Evolutionary conservation across 148 eudicot species (phyloP), one percentile per base, ranked within the genome.

Genomic region (Mesembryanthemum crystallinum): DNA sequence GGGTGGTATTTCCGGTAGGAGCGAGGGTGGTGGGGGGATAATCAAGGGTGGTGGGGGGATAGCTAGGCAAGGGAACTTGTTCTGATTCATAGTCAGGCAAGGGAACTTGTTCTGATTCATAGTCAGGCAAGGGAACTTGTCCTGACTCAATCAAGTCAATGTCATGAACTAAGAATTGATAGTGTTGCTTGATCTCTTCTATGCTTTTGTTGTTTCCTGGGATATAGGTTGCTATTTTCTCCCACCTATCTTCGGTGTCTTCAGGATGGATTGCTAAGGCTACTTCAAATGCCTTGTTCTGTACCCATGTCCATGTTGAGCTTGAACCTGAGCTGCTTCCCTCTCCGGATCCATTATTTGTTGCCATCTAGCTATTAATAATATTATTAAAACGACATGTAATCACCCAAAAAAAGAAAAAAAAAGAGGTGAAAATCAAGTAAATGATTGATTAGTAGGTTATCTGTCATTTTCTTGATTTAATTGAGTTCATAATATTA

Each of bases 281-380:
- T 72, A 64, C 83, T 80, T 89, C 92, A 77, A 85, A 85, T 70
- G 85, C 87, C 80, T 82, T 79, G 39, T 79, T 72, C 69, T 88
- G 82, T 71, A 84, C 79, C 79, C 74, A 73, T 76, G 82, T 84
- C 91, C 91, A 88, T 10, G 25, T 14, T 11, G 74, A 67, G 70
- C 69, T 51, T 51, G 59, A 52, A 23, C 60, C 42, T 69, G 72
- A 42, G 73, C 17, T 67, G 64, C 13, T 52, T 49, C 68, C 71
- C 33, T 76, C 72, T 27, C 59, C 72, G 17, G 27, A n/a, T n/a
- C n/a, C n/a, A n/a, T n/a, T 66, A 23, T 45, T 45, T 8, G 63
- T 70, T 58, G 71, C 76, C 83, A 87, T 84, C 73, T 81, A 76
- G 45, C 1, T 64, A 13, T 18, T 0, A 42, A 42, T 43, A 27